Evolutionary conservation across 2,329 filamentous ascomycete species (phyloP).

Genomic region (Colletotrichum higginsianum): DNA sequence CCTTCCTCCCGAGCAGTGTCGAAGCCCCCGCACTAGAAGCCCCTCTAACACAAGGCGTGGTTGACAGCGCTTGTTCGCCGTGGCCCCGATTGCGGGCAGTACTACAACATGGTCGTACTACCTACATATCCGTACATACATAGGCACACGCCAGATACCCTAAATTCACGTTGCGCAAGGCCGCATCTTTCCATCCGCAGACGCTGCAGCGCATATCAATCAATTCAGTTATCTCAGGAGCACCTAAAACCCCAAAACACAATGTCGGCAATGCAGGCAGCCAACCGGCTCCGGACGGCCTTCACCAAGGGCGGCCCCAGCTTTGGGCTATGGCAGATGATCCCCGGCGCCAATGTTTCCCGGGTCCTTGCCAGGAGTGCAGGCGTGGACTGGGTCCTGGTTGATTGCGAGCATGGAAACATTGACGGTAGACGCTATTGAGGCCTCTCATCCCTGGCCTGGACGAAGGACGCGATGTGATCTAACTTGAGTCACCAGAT

Average conservation of each 20-base stretch:
- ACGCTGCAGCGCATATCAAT: neutral
- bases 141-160: neutral
- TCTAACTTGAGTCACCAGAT: conserved; percentile 49
- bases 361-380: conserved; percentile 71
- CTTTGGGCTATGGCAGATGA: conserved; percentile 75
- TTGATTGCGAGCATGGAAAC: conserved; percentile 69
- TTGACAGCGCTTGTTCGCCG: neutral
- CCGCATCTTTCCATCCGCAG: no score
- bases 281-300: conserved; percentile 65
- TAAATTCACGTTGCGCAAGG: neutral
- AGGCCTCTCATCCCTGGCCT: neutral
- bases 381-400: conserved; percentile 77
- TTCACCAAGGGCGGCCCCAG: conserved; percentile 64
- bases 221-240: no score
- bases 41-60: conserved; percentile 6
- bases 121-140: neutral
- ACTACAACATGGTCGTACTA: no score
- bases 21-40: conserved; percentile 9
- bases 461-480: neutral
- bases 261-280: conserved; percentile 56
- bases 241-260: neutral
- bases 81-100: neutral
- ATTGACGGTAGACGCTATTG: conserved; percentile 61
- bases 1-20: conserved; percentile 1
- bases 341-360: conserved; percentile 73